These are phyloP conservation scores for Capsicum chinense DNA, from an alignment of 257 asterid species.

Conservation along the genomic window DNA sequence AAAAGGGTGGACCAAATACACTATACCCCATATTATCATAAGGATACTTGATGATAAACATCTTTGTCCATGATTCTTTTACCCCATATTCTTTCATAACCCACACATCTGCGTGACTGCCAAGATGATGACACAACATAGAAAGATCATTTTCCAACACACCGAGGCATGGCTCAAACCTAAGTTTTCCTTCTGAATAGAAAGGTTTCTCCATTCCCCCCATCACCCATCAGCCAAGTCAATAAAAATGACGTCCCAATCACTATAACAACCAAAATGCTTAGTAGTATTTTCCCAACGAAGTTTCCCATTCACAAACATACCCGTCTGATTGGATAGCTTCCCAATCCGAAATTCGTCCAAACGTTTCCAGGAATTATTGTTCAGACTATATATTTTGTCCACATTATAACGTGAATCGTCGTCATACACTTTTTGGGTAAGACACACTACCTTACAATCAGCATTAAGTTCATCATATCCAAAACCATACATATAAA, in stretches of 20 bases:
- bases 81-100: slow-evolving; percentile 46
- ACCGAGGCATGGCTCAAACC: slow-evolving; percentile 32
- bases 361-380: neutral
- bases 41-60: neutral
- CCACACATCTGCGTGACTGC: slow-evolving; percentile 54
- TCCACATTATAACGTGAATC: neutral
- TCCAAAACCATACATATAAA: neutral
- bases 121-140: slow-evolving; percentile 37
- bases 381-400: neutral
- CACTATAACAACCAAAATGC: neutral
- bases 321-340: neutral
- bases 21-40: slow-evolving; percentile 15
- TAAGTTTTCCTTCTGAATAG: slow-evolving; percentile 33
- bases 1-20: slow-evolving; percentile 30
- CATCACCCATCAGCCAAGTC: slow-evolving; percentile 23
- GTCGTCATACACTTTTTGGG: neutral
- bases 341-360: neutral
- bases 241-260: neutral
- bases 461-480: neutral
- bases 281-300: neutral
- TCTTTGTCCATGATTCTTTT: slow-evolving; percentile 49
- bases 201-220: slow-evolving; percentile 36
- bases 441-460: neutral
- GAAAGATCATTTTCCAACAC: slow-evolving; percentile 44
- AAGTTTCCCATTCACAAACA: neutral